phyloP scores from a whole-genome alignment of 108 stramenopile species.

The Skeletonema tropicum region DNA sequence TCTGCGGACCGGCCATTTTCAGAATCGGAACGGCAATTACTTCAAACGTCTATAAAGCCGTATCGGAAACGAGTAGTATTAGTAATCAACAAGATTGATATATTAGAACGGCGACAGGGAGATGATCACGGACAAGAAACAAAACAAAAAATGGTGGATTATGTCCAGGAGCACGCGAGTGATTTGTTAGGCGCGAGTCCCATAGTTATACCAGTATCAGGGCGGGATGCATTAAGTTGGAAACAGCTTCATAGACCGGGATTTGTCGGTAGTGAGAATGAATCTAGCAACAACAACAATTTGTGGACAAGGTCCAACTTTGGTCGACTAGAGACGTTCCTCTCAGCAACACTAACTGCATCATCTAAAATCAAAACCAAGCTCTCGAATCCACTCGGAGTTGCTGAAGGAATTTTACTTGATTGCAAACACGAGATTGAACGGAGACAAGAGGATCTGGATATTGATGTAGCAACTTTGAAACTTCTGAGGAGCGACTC shows the following conservation, averaged over 20 bases:
- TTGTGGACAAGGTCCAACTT: conserved; percentile 75
- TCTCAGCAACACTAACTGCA: conserved; percentile 71
- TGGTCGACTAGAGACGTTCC: conserved; percentile 62
- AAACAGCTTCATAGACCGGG: conserved; percentile 51
- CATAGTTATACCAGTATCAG: conserved; percentile 74
- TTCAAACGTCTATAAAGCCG: conserved; percentile 62
- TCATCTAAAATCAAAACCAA: conserved; percentile 80
- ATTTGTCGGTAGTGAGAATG: conserved; percentile 3
- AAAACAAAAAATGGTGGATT: conserved; percentile 70
- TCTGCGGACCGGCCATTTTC: conserved; percentile 88
- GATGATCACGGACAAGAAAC: conserved; percentile 66
- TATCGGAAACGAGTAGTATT: conserved; percentile 81
- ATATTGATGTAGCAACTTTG: conserved; percentile 71
- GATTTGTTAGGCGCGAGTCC: conserved; percentile 75
- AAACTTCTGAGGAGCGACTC: conserved; percentile 66
- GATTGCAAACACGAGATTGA: conserved; percentile 61
- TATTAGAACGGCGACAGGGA: conserved; percentile 63
- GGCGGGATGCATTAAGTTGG: conserved; percentile 70
- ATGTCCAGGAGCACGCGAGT: conserved; percentile 74
- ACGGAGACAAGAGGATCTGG: conserved; percentile 52
- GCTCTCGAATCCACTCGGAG: conserved; percentile 78
- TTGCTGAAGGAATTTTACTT: conserved; percentile 67
- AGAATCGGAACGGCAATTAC: conserved; percentile 65
- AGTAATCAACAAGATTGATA: conserved; percentile 89
- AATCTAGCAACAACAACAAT: conserved; percentile 6